phyloP scores from a whole-genome alignment of 805 yeast species.

The Schwanniomyces occidentalis region DNA sequence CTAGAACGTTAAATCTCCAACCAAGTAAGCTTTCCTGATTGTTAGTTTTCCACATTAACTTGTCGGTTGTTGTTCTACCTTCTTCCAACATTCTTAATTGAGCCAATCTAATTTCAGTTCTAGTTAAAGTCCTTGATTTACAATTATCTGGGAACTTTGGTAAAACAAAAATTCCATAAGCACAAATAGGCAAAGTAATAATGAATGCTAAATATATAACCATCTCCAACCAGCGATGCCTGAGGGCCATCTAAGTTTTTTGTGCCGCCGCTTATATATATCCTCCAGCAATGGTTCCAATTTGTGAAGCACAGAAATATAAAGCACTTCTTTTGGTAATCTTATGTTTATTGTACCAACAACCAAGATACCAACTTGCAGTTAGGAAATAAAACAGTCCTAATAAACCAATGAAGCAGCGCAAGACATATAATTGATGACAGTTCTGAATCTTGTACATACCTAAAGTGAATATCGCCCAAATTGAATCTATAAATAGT shows the following conservation, averaged over 20 bases:
- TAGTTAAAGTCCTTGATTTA: slow-evolving; percentile 52
- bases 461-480: slow-evolving; percentile 12
- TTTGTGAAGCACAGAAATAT: slow-evolving; percentile 22
- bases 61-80: slow-evolving; percentile 16
- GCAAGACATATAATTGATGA: slow-evolving; percentile 37
- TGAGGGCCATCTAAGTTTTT: slow-evolving; percentile 19
- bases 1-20: slow-evolving; percentile 27
- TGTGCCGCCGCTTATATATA: slow-evolving; percentile 42
- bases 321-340: slow-evolving; percentile 34
- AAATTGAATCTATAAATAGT: slow-evolving; percentile 21
- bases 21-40: no score
- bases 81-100: slow-evolving; percentile 28
- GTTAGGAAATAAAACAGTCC: slow-evolving; percentile 46
- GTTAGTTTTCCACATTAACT: slow-evolving; percentile 12
- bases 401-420: slow-evolving; percentile 45
- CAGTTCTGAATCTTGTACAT: slow-evolving; percentile 12
- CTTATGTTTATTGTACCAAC: slow-evolving; percentile 47
- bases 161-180: slow-evolving; percentile 17
- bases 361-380: slow-evolving; percentile 37
- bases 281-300: slow-evolving; percentile 27
- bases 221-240: slow-evolving; percentile 21
- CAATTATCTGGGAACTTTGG: slow-evolving; percentile 35
- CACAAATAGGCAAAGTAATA: slow-evolving; percentile 20
- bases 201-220: slow-evolving; percentile 26
- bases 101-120: slow-evolving; percentile 56